Conservation (phyloP, 345 rosid species). For the Durio zibethinus region DNA sequence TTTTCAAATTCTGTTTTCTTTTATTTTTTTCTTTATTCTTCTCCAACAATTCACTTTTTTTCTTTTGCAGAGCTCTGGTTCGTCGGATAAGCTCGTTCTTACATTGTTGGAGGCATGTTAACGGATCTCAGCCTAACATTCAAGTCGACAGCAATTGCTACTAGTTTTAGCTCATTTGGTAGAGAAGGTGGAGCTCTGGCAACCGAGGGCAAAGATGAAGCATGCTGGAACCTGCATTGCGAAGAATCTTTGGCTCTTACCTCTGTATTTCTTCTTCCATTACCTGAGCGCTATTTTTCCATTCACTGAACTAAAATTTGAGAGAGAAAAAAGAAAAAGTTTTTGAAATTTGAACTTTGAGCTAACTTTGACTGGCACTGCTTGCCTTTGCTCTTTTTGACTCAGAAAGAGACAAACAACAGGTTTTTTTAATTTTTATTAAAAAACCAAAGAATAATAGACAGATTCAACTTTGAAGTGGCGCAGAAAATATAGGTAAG, state of each 20-base stretch:
- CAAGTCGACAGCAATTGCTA: conserved; percentile 39
- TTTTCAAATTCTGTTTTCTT: too few species aligned
- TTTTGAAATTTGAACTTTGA: not conserved
- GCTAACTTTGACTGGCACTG: conserved; percentile 1
- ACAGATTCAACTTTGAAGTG: too few species aligned
- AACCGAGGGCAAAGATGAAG: conserved; percentile 8
- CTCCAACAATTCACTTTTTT: too few species aligned
- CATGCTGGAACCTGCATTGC: not conserved
- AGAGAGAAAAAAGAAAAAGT: not conserved
- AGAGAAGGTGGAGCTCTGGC: not conserved
- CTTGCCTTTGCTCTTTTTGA: not conserved
- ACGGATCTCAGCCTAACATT: conserved; percentile 56
- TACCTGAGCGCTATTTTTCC: conserved; percentile 6
- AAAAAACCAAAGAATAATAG: too few species aligned
- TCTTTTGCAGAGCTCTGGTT: conserved; percentile 31
- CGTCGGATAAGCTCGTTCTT: conserved; percentile 43
- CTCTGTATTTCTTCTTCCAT: not conserved
- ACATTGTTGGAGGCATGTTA: conserved; percentile 45
- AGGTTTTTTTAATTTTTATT: not conserved
- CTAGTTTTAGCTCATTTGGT: conserved; percentile 30
- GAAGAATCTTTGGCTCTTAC: not conserved
- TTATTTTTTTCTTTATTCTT: too few species aligned
- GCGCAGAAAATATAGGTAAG: too few species aligned
- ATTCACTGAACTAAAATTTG: not conserved
- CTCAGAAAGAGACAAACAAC: not conserved